Percentiles rank a stretch among this genome's conserved stretches.
phyloP scores from a whole-genome alignment of 768 basidiomycete genomes.

The Chalciporus piperatus region DNA sequence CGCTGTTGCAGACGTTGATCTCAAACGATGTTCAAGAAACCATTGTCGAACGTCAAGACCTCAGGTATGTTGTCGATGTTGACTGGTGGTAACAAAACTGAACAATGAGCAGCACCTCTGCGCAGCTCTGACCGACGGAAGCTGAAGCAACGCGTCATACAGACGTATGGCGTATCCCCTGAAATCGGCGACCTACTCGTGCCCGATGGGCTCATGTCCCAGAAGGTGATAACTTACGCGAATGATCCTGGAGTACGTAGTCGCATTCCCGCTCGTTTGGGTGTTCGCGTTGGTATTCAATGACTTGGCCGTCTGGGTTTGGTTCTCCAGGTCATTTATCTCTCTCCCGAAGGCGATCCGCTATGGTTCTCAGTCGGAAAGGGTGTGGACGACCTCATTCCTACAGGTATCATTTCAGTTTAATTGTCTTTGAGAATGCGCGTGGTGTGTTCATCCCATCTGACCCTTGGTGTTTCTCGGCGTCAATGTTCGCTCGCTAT shows the following conservation, averaged over 20 bases:
- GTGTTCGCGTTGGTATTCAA: background rate
- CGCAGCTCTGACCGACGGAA: constrained; percentile 73
- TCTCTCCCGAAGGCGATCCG: constrained; percentile 64
- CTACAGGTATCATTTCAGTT: constrained; percentile 47
- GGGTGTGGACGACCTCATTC: constrained; percentile 63
- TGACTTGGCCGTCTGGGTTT: background rate
- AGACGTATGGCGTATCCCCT: constrained; percentile 43
- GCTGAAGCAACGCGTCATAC: constrained; percentile 56
- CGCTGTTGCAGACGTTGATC: background rate
- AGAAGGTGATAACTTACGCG: constrained; percentile 65
- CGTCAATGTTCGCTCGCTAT: background rate
- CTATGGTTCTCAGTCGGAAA: constrained; percentile 79
- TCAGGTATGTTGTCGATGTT: constrained; percentile 38
- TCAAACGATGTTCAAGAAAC: constrained; percentile 73
- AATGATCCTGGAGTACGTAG: constrained; percentile 59
- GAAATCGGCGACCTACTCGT: constrained; percentile 70
- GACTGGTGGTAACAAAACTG: background rate
- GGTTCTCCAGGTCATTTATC: constrained; percentile 54
- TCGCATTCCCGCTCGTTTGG: background rate
- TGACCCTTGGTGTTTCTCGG: background rate
- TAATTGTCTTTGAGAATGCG: background rate
- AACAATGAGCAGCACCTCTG: constrained; percentile 48
- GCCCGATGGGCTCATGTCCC: constrained; percentile 66
- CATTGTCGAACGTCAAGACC: constrained; percentile 64
- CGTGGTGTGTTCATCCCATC: background rate